These are phyloP conservation scores for Alloteropsis semialata DNA, from an alignment of 176 grass and related monocot species.

Conservation along the genomic window DNA sequence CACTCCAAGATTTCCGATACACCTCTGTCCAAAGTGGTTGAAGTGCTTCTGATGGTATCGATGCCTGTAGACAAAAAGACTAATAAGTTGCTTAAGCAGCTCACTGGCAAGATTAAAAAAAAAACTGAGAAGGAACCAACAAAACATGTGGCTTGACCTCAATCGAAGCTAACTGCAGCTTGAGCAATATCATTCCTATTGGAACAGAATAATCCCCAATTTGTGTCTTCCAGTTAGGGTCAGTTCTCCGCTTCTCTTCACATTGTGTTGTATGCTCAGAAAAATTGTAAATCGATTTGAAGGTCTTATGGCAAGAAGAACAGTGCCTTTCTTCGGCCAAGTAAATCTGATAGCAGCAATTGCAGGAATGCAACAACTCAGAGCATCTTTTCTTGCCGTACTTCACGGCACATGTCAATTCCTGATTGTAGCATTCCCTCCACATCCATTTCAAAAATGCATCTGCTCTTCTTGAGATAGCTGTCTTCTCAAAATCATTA, in stretches of 20 bases:
- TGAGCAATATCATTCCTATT: slow-evolving; percentile 72
- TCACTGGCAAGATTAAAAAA: not conserved
- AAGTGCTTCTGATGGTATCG: slow-evolving; percentile 77
- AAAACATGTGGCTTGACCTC: slow-evolving; percentile 52
- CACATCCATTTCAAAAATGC: slow-evolving; percentile 83
- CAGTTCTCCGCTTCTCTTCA: slow-evolving; percentile 62
- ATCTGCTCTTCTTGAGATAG: slow-evolving; percentile 70
- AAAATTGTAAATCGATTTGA: slow-evolving; percentile 71
- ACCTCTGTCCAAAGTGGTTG: slow-evolving; percentile 79
- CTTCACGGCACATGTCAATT: slow-evolving; percentile 60
- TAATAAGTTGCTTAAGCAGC: slow-evolving; percentile 30
- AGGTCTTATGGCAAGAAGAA: slow-evolving; percentile 77
- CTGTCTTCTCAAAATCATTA: slow-evolving; percentile 65
- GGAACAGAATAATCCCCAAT: slow-evolving; percentile 56
- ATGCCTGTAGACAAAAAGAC: slow-evolving; percentile 50
- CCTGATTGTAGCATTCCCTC: slow-evolving; percentile 64
- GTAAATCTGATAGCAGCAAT: slow-evolving; percentile 72
- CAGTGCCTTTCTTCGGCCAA: slow-evolving; percentile 87
- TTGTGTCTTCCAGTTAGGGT: slow-evolving; percentile 65
- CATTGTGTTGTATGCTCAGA: slow-evolving; percentile 74
- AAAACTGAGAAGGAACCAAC: slow-evolving; percentile 18
- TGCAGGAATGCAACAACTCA: slow-evolving; percentile 58
- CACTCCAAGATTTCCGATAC: slow-evolving; percentile 87
- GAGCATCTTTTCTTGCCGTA: slow-evolving; percentile 79
- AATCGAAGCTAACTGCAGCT: slow-evolving; percentile 69